Evolutionary conservation across 2,329 filamentous ascomycete species (phyloP).

Genomic region (Arthrobotrys sphaeroides): DNA sequence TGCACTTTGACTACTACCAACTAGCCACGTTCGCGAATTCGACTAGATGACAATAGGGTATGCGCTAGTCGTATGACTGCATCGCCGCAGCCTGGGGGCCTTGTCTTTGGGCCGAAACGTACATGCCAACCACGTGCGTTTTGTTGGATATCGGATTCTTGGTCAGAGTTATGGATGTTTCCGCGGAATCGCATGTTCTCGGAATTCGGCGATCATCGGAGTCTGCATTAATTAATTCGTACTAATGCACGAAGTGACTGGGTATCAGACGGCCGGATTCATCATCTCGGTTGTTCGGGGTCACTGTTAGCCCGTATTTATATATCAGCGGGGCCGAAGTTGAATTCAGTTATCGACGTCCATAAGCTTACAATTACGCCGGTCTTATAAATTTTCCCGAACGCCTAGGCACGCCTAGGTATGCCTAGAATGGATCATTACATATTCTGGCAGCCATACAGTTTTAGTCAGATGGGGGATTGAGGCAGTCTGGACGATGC

Average conservation of each 20-base stretch:
- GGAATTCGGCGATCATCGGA: background rate
- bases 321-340: background rate
- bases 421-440: too few relatives aligned
- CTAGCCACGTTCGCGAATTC: background rate
- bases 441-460: too few relatives aligned
- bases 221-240: background rate
- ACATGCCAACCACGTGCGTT: background rate
- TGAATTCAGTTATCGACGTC: background rate
- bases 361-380: conserved; percentile 1
- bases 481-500: too few relatives aligned
- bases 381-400: too few relatives aligned
- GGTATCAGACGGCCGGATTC: background rate
- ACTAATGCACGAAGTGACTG: background rate
- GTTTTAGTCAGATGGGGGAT: too few relatives aligned
- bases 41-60: conserved; percentile 21
- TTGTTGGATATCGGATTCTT: background rate
- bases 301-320: background rate
- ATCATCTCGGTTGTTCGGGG: background rate
- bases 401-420: too few relatives aligned
- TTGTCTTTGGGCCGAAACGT: background rate
- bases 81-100: too few relatives aligned
- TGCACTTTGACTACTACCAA: too few relatives aligned
- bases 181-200: background rate
- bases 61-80: conserved; percentile 16
- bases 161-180: background rate